Evolutionary conservation across 495 filamentous ascomycete genomes (phyloP), one percentile per base, ranked within the genome.

Genomic region (Penicillium goetzii): DNA sequence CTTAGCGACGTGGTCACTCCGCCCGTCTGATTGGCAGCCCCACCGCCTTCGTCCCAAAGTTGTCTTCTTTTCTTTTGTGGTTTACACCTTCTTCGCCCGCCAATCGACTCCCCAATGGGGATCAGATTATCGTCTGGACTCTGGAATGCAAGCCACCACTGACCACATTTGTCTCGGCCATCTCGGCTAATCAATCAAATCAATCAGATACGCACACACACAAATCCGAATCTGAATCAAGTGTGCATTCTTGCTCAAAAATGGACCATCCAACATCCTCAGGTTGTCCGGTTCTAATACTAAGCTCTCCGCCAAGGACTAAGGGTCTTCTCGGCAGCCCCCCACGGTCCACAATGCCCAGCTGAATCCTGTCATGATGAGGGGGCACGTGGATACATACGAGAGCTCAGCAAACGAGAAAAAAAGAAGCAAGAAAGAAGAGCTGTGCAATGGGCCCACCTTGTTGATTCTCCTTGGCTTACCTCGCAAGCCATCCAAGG

Each of bases 121-220:
- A 65, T 65, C 63, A 56, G 63, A 65, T 60, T 65, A 62, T 21
- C 59, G 26, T 55, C 32, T 38, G 52, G 33, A 32, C 19, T 55
- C 32, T 38, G 52, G 33, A 32, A 43, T 28, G 34, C 55, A 57
- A 57, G 55, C 55, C 55, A 57, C 55, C n/a, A n/a, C n/a, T n/a
- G n/a, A n/a, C n/a, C 55, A 25, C 2, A 43, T 26, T 43, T 15
- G 11, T 34, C 25, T 33, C 52, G 52, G 52, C 50, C 23, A 17
- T 36, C 41, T 62, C 60, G 50, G 60, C 60, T 62, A 62, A 62
- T 56, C 60, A 62, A 60, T 60, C 58, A 53, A 60, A 52, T 60
- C 33, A 60, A 53, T 59, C 43, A 50, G 47, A 50, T 34, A n/a
- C 34, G 45, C 28, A 32, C 57, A 25, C 32, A 15, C 43, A n/a